Percentiles rank a stretch among this genome's conserved stretches.
These are phyloP conservation scores for Verticillium dahliae DNA, from an alignment of 2,329 filamentous ascomycete genomes.

Conservation along the genomic window DNA sequence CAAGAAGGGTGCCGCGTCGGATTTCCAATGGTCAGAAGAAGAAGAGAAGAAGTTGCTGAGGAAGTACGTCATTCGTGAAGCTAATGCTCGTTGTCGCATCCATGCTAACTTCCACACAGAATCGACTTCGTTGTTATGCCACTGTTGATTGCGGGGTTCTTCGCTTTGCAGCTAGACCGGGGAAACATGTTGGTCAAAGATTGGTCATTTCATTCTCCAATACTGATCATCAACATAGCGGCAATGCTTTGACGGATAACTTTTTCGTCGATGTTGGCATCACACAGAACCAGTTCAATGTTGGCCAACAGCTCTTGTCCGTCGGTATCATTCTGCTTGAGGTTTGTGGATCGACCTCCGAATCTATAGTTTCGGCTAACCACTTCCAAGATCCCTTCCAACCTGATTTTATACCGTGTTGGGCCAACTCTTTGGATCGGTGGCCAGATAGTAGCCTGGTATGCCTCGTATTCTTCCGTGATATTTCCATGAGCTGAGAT, in stretches of 20 bases:
- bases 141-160: conserved; percentile 37
- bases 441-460: conserved; percentile 34
- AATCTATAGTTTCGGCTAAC: neutral
- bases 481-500: conserved; percentile 12
- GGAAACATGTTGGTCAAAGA: conserved; percentile 22
- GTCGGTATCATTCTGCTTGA: conserved; percentile 39
- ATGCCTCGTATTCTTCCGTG: conserved; percentile 8
- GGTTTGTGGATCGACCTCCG: conserved; percentile 6
- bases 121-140: conserved; percentile 38
- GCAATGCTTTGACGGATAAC: conserved; percentile 10
- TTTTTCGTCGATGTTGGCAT: conserved; percentile 43
- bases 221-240: conserved; percentile 1
- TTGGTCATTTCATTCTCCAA: neutral
- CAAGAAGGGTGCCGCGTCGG: neutral
- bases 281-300: conserved; percentile 43
- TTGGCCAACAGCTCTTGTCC: conserved; percentile 43
- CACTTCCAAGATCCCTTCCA: conserved; percentile 31
- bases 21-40: conserved; percentile 15
- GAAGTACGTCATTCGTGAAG: conserved; percentile 13
- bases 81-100: too few relatives aligned
- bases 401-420: conserved; percentile 38
- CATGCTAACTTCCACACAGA: conserved; percentile 17
- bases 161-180: conserved; percentile 31
- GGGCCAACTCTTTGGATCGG: conserved; percentile 39
- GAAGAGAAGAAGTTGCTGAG: conserved; percentile 19